Evolutionary conservation across 163 green algal species (phyloP).

Genomic region (Scenedesmus sp.): DNA sequence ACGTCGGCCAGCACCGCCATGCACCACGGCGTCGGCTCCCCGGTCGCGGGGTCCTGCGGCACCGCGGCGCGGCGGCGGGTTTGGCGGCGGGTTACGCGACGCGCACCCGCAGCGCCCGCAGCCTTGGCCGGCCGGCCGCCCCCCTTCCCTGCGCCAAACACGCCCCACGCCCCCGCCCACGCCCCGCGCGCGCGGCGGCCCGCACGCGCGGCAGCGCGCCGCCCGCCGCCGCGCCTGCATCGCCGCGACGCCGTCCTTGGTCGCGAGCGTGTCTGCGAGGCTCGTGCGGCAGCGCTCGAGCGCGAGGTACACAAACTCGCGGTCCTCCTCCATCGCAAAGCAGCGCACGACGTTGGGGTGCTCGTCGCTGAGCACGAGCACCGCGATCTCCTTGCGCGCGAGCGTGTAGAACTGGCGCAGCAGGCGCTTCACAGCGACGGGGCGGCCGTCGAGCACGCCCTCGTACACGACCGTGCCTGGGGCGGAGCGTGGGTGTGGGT

Average conservation of each 20-base stretch:
- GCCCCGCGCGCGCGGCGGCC: no score
- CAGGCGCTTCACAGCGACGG: constrained; percentile 96
- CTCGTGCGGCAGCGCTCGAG: constrained; percentile 87
- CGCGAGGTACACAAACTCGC: constrained; percentile 97
- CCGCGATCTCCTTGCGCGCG: constrained; percentile 92
- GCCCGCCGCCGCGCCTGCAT: constrained; percentile 32
- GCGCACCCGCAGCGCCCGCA: no score
- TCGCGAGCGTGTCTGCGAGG: constrained; percentile 52
- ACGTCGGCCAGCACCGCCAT: constrained; percentile 48
- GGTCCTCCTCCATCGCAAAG: constrained; percentile 97
- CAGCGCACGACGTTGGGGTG: constrained; percentile 96
- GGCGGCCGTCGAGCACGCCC: constrained; percentile 86
- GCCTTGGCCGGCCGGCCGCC: no score
- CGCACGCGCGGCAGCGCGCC: neutral
- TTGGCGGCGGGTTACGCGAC: no score
- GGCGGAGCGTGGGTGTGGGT: no score
- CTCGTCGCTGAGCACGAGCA: constrained; percentile 93
- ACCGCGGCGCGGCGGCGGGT: neutral
- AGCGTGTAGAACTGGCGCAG: constrained; percentile 91
- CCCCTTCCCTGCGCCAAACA: no score
- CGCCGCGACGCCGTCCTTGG: constrained; percentile 7
- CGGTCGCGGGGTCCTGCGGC: constrained; percentile 18
- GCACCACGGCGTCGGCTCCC: constrained; percentile 37
- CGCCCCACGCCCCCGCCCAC: no score
- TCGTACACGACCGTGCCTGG: constrained; percentile 97